These are phyloP conservation scores for Brassica rapa DNA, from an alignment of 345 rosid genomes.

Conservation along the genomic window DNA sequence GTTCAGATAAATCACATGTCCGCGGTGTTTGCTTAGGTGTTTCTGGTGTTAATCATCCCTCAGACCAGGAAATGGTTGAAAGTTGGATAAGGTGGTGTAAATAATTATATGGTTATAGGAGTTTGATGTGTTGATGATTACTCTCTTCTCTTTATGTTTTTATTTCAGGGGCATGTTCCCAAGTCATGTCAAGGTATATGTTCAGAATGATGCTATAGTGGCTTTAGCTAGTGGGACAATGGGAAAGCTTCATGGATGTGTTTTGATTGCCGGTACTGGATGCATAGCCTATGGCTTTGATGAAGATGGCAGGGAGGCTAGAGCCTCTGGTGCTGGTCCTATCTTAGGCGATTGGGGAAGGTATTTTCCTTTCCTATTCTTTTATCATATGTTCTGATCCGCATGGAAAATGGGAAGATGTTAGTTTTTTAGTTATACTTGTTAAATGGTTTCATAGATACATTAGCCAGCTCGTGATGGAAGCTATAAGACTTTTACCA, in stretches of 20 bases:
- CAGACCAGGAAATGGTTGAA: slow-evolving; percentile 74
- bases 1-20: slow-evolving; percentile 64
- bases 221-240: slow-evolving; percentile 93
- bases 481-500: slow-evolving; percentile 11
- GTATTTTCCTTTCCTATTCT: slow-evolving; percentile 47
- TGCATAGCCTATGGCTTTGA: slow-evolving; percentile 87
- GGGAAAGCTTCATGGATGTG: slow-evolving; percentile 98
- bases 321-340: slow-evolving; percentile 96
- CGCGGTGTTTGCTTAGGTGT: slow-evolving; percentile 89
- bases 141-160: background rate
- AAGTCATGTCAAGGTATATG: slow-evolving; percentile 68
- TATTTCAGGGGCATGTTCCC: slow-evolving; percentile 74
- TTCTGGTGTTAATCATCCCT: slow-evolving; percentile 92
- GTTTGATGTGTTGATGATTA: background rate
- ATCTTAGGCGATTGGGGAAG: slow-evolving; percentile 97
- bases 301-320: slow-evolving; percentile 88
- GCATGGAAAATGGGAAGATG: background rate
- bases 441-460: background rate
- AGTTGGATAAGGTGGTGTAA: slow-evolving; percentile 73
- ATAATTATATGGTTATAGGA: background rate
- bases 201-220: slow-evolving; percentile 88
- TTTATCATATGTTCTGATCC: background rate
- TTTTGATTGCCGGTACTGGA: slow-evolving; percentile 93
- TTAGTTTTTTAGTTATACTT: background rate
- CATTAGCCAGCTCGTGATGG: background rate